Percentiles rank a stretch among this genome's conserved stretches.
Conservation (phyloP, 2,329 filamentous ascomycete genomes). For the Penicillium sp. region DNA sequence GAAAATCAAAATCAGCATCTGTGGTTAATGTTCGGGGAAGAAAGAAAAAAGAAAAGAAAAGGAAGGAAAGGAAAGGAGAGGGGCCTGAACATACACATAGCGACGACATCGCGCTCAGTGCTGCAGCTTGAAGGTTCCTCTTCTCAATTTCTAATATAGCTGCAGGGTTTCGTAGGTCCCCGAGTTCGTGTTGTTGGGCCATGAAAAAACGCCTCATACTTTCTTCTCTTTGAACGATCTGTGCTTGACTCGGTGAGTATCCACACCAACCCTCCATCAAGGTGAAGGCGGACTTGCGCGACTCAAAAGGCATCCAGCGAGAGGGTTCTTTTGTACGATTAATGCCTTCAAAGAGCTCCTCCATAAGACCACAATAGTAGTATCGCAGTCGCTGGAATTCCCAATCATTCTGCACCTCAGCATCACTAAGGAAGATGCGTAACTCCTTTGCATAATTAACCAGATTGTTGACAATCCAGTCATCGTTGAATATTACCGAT, state of each 20-base stretch:
- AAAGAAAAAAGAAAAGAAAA: not conserved
- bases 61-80: not conserved
- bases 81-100: constrained; percentile 64
- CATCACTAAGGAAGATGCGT: constrained; percentile 90
- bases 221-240: constrained; percentile 78
- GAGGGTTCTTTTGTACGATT: constrained; percentile 79
- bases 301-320: constrained; percentile 96
- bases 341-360: constrained; percentile 88
- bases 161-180: constrained; percentile 72
- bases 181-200: constrained; percentile 67
- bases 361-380: constrained; percentile 90
- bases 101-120: constrained; percentile 90
- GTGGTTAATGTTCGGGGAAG: too few relatives aligned
- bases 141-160: constrained; percentile 97
- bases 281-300: constrained; percentile 88
- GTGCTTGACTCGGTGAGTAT: constrained; percentile 83
- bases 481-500: constrained; percentile 73
- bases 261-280: constrained; percentile 99
- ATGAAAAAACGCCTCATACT: constrained; percentile 82
- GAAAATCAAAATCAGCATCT: constrained; percentile 4
- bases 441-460: constrained; percentile 87
- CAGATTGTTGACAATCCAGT: constrained; percentile 86
- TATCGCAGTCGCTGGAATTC: constrained; percentile 87
- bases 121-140: constrained; percentile 81
- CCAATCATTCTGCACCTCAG: constrained; percentile 90